Base-by-base conservation (phyloP, 73 alveolate species). In the Paramecium sexaurelia region DNA sequence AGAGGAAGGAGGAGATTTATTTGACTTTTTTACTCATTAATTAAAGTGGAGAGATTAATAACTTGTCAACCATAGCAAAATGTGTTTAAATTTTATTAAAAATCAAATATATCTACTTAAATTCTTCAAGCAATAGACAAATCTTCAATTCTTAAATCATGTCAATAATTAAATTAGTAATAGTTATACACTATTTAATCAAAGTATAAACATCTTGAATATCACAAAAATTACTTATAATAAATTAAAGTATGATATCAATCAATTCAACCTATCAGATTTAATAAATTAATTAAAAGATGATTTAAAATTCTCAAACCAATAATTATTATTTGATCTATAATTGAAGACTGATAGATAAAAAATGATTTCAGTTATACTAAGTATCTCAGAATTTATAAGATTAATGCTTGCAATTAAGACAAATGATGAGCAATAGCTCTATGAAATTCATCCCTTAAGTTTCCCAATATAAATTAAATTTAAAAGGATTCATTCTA, bases 381-480 rank as follows among this genome's bases (percentile, higher is more conserved):
- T 68, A 15, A 68, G 85, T 68, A 35, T 68, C 19, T 68, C 55
- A 35, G 85, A 68, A 68, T 68, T 68, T 35, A 68, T 68, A 6
- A 68, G 85, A 68, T 32, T 68, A 32, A 68, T 68, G 85, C 27
- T 68, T 7, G 27, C 85, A 6, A 32, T 68, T 0, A 20, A 56
- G 0, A 4, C 40, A 26, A 26, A 68, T 27, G 56, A 68, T 68
- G 55, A 68, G 7, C 3, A 27, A 68, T 29, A 68, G 37, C 47
- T 68, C 3, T 68, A 32, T 68, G 43, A 26, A 5, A n/a, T 68
- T 7, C 47, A 68, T 26, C 85, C 85, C 5, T 17, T 32, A 19
- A 56, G 85, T 6, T 68, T 19, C 27, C 55, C 85, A 26, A 68
- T 68, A 26, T 17, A 68, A 68, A 68, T 68, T n/a, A 68, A 68